Conservation (phyloP, 129 eudicot species). For the Logfia minima region DNA sequence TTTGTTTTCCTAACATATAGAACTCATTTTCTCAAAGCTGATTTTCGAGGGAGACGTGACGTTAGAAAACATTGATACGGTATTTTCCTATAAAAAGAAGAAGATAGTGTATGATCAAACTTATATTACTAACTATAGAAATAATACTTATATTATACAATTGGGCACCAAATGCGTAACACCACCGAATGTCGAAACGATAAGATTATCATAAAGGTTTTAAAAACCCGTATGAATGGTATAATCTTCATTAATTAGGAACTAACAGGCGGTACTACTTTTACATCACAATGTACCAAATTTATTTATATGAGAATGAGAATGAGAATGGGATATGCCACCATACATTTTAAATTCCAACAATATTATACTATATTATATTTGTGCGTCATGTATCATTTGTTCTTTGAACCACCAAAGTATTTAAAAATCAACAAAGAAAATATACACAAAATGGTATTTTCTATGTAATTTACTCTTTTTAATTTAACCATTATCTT, state of each 20-base stretch:
- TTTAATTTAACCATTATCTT: background rate
- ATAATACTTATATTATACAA: background rate
- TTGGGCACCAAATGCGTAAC: background rate
- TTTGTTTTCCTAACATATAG: background rate
- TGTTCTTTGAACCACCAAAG: constrained; percentile 27
- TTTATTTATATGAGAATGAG: constrained; percentile 10
- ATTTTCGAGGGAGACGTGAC: constrained; percentile 15
- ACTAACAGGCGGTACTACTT: background rate
- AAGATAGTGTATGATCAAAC: background rate
- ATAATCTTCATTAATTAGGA: background rate
- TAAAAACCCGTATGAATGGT: background rate
- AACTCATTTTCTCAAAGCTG: background rate
- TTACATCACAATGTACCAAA: background rate
- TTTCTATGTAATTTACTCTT: background rate
- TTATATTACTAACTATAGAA: constrained; percentile 10
- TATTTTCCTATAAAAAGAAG: constrained; percentile 18
- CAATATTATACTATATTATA: background rate
- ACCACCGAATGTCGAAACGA: background rate
- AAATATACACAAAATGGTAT: background rate
- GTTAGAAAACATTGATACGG: background rate
- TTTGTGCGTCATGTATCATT: constrained; percentile 24
- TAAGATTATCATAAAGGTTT: background rate
- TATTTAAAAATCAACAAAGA: background rate
- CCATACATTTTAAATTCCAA: constrained; percentile 4
- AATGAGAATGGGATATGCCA: constrained; percentile 16